Base-by-base conservation (phyloP, 164 flowering plant species). In the Euptelea pleiosperma region DNA sequence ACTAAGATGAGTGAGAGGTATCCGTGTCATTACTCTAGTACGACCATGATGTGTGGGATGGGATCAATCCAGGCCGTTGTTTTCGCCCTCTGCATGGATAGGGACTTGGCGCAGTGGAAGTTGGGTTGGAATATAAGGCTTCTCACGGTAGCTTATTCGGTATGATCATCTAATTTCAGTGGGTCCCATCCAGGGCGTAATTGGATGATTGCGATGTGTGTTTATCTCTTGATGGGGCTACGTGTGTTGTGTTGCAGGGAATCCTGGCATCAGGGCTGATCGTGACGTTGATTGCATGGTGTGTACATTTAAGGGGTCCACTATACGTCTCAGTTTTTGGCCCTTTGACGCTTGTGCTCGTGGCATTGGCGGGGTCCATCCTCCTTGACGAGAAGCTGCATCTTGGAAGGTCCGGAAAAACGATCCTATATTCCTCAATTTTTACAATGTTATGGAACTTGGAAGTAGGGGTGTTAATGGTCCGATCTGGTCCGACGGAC, bases 101-200 rank as follows among this genome's bases (percentile, higher is more conserved):
- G 59, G 37, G 72, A 77, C 16, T 71, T 70, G 81, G 40, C 48
- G 3, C 29, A 62, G 3, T 82, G 86, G 86, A 71, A 52, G 54
- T 62, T 82, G 1, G 72, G 82, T 0, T 71, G 74, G 75, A 46
- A 75, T 33, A 63, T 79, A 4, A 63, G 79, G 58, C 86, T 82
- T 19, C 33, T 68, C 11, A 57, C 77, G 0, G 77, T 64, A 0
- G 36, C 59, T 7, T 75, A 71, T 61, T 3, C 76, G 46, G 86
- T 77, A 70, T 0, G 70, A 33, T n/a, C n/a, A n/a, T n/a, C n/a
- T n/a, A n/a, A n/a, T n/a, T n/a, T n/a, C n/a, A n/a, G n/a, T n/a
- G n/a, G n/a, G n/a, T n/a, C n/a, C n/a, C n/a, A n/a, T n/a, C n/a
- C n/a, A n/a, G n/a, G n/a, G n/a, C n/a, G n/a, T n/a, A n/a, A n/a